Percentiles rank a stretch among this genome's conserved stretches.
phyloP scores from a whole-genome alignment of 2,329 filamentous ascomycete species.

The Claviceps digitariae region DNA sequence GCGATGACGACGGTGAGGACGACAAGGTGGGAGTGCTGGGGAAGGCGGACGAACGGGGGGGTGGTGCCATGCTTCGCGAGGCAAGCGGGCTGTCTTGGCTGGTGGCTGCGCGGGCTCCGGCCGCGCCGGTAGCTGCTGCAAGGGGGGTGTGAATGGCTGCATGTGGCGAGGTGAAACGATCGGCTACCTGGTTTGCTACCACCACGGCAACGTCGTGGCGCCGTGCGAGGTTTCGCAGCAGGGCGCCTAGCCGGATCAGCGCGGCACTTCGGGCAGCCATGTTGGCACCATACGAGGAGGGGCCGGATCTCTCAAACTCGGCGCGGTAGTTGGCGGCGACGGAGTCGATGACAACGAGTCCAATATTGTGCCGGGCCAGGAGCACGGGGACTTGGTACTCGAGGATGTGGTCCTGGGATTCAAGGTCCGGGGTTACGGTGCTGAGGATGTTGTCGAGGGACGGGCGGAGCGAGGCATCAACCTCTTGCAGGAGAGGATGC shows the following conservation, averaged over 20 bases:
- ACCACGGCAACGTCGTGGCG: conserved; percentile 70
- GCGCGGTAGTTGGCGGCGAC: conserved; percentile 93
- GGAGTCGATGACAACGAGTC: conserved; percentile 77
- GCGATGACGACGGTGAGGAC: not conserved
- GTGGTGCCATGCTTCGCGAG: conserved; percentile 26
- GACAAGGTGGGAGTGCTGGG: not conserved
- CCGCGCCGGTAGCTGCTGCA: not conserved
- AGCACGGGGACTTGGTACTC: conserved; percentile 84
- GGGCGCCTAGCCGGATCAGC: conserved; percentile 60
- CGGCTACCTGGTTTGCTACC: conserved; percentile 88
- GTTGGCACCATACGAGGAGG: conserved; percentile 27
- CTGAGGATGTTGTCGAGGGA: conserved; percentile 66
- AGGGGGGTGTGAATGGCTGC: conserved; percentile 3
- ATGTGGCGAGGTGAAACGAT: conserved; percentile 57
- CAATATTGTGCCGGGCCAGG: conserved; percentile 59
- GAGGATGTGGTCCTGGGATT: conserved; percentile 90
- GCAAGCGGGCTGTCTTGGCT: conserved; percentile 37
- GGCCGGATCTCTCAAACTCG: conserved; percentile 56
- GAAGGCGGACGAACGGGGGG: conserved; percentile 17
- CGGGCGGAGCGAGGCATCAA: conserved; percentile 25
- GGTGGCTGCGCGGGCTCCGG: not conserved
- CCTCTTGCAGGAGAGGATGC: conserved; percentile 44
- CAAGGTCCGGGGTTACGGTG: conserved; percentile 76
- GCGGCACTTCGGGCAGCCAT: conserved; percentile 67
- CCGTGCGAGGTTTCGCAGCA: conserved; percentile 63